phyloP scores from a whole-genome alignment of 768 basidiomycete genomes.

The Cystofilobasidium bisporidii region DNA sequence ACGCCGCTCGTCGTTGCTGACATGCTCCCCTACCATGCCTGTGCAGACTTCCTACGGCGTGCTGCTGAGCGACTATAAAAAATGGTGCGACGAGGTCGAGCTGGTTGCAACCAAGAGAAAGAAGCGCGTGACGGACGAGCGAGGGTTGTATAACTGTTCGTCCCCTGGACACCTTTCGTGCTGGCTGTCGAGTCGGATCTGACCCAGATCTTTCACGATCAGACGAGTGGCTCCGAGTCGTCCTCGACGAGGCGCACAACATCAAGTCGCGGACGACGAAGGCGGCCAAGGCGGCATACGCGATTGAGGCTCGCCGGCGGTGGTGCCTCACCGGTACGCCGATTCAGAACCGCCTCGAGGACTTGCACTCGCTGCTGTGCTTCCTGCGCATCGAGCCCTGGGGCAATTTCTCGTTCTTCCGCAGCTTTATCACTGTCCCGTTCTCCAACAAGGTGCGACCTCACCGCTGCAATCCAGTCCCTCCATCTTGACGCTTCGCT shows the following conservation, averaged over 20 bases:
- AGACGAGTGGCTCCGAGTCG: slow-evolving; percentile 73
- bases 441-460: slow-evolving; percentile 4
- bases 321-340: slow-evolving; percentile 96
- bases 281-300: slow-evolving; percentile 77
- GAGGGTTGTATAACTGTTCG: slow-evolving; percentile 14
- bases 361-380: slow-evolving; percentile 68
- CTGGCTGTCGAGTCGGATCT: no score
- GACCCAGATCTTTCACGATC: no score
- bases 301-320: slow-evolving; percentile 62
- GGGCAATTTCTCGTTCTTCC: slow-evolving; percentile 54
- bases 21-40: no score
- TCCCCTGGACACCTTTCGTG: neutral
- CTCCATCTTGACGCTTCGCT: no score
- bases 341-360: slow-evolving; percentile 86
- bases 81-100: slow-evolving; percentile 7
- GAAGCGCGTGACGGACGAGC: slow-evolving; percentile 8
- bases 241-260: slow-evolving; percentile 84
- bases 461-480: neutral
- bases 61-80: slow-evolving; percentile 12
- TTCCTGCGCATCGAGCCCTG: slow-evolving; percentile 42
- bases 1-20: no score
- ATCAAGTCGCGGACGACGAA: slow-evolving; percentile 74
- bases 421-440: slow-evolving; percentile 41
- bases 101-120: slow-evolving; percentile 4
- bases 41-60: slow-evolving; percentile 4